A percentile compares a stretch with the other conserved stretches of the same genome.
phyloP scores from a whole-genome alignment of 192 early-diverging fungal genomes.

The Coemansia sp. region DNA sequence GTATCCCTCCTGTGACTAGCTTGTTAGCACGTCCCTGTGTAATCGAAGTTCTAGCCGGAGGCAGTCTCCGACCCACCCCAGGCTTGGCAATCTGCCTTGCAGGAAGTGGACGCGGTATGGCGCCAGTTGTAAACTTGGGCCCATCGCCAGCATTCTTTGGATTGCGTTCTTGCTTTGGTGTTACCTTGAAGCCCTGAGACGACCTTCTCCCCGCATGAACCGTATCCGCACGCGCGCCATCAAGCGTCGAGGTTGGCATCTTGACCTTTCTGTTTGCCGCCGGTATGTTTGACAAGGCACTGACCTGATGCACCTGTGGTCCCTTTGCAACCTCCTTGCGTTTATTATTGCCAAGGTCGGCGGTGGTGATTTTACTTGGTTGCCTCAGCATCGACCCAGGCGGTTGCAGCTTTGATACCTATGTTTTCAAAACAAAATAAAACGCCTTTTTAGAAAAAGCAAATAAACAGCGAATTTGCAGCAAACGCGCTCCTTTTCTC shows the following conservation, averaged over 20 bases:
- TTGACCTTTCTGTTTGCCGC: slow-evolving; percentile 20
- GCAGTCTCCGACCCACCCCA: slow-evolving; percentile 29
- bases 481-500: no score
- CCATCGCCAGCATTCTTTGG: slow-evolving; percentile 11
- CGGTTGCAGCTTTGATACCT: slow-evolving; percentile 8
- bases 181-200: slow-evolving; percentile 43
- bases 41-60: slow-evolving; percentile 26
- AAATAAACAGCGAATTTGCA: no score
- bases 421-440: not conserved
- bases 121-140: slow-evolving; percentile 3
- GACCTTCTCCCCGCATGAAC: slow-evolving; percentile 42
- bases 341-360: slow-evolving; percentile 12
- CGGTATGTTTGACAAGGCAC: not conserved
- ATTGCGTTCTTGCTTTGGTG: slow-evolving; percentile 21
- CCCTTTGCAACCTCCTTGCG: slow-evolving; percentile 19
- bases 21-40: slow-evolving; percentile 29
- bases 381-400: slow-evolving; percentile 40
- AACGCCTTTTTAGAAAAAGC: not conserved
- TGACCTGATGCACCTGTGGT: not conserved
- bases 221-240: slow-evolving; percentile 6
- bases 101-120: not conserved
- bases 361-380: slow-evolving; percentile 30
- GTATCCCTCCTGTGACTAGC: not conserved
- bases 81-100: slow-evolving; percentile 13
- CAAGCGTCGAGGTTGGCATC: slow-evolving; percentile 12